Conservation (phyloP, 352 stramenopile genomes). For the Globisporangium alternatum region DNA sequence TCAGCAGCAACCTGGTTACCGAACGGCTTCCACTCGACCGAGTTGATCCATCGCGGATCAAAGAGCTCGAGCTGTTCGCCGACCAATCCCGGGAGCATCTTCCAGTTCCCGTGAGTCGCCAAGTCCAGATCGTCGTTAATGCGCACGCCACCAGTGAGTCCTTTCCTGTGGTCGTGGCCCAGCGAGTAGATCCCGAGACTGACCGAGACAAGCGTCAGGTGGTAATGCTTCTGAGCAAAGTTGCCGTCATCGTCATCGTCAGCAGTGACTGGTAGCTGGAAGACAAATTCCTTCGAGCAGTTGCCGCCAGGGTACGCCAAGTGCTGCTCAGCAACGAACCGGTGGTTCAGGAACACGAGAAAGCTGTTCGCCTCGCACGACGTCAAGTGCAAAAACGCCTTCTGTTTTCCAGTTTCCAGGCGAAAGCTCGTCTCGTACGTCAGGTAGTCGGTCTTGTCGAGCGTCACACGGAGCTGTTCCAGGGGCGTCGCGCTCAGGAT, state of each 20-base stretch:
- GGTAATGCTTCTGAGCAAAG: conserved; percentile 22
- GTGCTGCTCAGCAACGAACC: conserved; percentile 39
- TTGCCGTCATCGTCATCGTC: conserved; percentile 12
- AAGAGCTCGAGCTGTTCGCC: conserved; percentile 66
- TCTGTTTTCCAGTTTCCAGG: conserved; percentile 3
- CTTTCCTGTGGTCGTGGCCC: conserved; percentile 52
- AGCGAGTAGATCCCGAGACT: conserved; percentile 58
- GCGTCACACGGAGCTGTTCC: conserved; percentile 57
- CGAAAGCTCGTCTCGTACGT: conserved; percentile 57
- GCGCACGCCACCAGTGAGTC: conserved; percentile 46
- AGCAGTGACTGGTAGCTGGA: conserved; percentile 36
- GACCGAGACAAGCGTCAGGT: conserved; percentile 50
- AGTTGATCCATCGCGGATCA: conserved; percentile 38
- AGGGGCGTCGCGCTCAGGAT: conserved; percentile 35
- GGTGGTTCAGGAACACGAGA: conserved; percentile 45
- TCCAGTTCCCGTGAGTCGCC: conserved; percentile 28
- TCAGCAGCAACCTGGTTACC: background rate
- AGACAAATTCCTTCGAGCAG: conserved; percentile 40
- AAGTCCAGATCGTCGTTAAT: conserved; percentile 37
- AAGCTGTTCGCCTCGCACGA: conserved; percentile 58
- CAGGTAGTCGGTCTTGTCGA: conserved; percentile 58
- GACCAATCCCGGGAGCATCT: conserved; percentile 59
- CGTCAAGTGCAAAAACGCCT: conserved; percentile 37
- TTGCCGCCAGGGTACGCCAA: conserved; percentile 49
- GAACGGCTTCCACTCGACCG: conserved; percentile 39